Percentiles rank a stretch among this genome's conserved stretches.
Evolutionary conservation across 371 early-diverging fungal species (phyloP).

Genomic region (Phascolomyces articulosus): DNA sequence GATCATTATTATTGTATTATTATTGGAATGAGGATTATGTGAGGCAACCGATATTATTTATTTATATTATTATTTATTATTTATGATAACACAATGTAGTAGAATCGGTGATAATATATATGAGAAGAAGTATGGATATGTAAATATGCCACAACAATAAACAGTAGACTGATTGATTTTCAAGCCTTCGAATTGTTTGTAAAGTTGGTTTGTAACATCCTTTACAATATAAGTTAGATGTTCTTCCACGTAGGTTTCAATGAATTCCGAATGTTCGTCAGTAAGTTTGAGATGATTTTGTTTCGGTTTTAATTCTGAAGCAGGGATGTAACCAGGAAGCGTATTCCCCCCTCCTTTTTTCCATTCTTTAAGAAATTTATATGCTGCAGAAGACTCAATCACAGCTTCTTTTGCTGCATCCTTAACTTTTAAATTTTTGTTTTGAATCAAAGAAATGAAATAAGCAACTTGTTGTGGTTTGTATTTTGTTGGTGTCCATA

Average conservation of each 20-base stretch:
- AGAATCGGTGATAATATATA: no score
- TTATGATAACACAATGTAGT: no score
- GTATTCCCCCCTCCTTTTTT: not conserved
- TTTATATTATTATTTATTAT: no score
- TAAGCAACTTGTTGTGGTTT: conserved; percentile 1
- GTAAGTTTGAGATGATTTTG: conserved; percentile 8
- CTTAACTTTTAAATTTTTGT: not conserved
- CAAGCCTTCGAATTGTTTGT: conserved; percentile 16
- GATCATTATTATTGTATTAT: no score
- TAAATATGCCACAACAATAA: no score
- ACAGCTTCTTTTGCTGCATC: no score
- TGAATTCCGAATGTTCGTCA: conserved; percentile 15
- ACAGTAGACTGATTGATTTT: conserved; percentile 18
- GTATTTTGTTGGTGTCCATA: conserved; percentile 9
- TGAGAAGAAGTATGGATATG: no score
- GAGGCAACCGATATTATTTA: no score
- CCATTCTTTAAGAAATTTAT: conserved; percentile 13
- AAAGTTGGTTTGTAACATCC: conserved; percentile 19
- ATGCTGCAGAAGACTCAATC: conserved; percentile 5
- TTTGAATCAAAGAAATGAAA: conserved; percentile 3
- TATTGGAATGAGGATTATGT: no score
- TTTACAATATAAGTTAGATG: conserved; percentile 21
- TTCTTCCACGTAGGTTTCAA: conserved; percentile 13
- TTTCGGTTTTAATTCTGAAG: conserved; percentile 5
- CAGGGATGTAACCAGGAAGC: conserved; percentile 9